phyloP scores from a whole-genome alignment of 805 yeast species.

The Ogataea methylovora region DNA sequence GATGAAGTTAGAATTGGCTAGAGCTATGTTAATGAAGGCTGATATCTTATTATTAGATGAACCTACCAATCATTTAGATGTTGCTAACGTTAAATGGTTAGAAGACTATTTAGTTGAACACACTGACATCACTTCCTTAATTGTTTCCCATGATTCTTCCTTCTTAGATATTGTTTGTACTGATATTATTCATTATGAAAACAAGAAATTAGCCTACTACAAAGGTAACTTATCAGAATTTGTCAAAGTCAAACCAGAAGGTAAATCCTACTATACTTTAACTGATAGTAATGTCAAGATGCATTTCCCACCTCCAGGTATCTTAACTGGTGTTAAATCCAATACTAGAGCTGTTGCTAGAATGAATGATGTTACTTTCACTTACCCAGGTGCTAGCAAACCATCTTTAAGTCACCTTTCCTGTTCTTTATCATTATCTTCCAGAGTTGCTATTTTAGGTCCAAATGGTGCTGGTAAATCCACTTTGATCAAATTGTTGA shows the following conservation, averaged over 20 bases:
- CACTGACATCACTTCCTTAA: slow-evolving; percentile 84
- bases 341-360: slow-evolving; percentile 78
- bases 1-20: slow-evolving; percentile 96
- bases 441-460: slow-evolving; percentile 93
- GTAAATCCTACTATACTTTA: slow-evolving; percentile 89
- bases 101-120: slow-evolving; percentile 79
- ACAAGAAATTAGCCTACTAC: slow-evolving; percentile 88
- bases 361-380: slow-evolving; percentile 74
- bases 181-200: slow-evolving; percentile 93
- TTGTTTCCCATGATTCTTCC: slow-evolving; percentile 97
- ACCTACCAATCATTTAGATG: slow-evolving; percentile 98
- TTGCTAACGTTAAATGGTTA: slow-evolving; percentile 87
- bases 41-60: slow-evolving; percentile 92
- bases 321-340: slow-evolving; percentile 94
- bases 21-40: slow-evolving; percentile 97
- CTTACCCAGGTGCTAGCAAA: slow-evolving; percentile 83
- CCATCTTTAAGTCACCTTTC: slow-evolving; percentile 77
- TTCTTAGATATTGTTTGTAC: slow-evolving; percentile 94
- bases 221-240: slow-evolving; percentile 93
- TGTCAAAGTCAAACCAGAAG: slow-evolving; percentile 90
- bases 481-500: slow-evolving; percentile 84
- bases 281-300: slow-evolving; percentile 89
- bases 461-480: slow-evolving; percentile 99
- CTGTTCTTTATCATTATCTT: slow-evolving; percentile 88
- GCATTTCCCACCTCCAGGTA: slow-evolving; percentile 99